Percentiles rank a stretch among this genome's conserved stretches.
phyloP scores from a whole-genome alignment of 139 green algal genomes.

The Coelastrella sp. region DNA sequence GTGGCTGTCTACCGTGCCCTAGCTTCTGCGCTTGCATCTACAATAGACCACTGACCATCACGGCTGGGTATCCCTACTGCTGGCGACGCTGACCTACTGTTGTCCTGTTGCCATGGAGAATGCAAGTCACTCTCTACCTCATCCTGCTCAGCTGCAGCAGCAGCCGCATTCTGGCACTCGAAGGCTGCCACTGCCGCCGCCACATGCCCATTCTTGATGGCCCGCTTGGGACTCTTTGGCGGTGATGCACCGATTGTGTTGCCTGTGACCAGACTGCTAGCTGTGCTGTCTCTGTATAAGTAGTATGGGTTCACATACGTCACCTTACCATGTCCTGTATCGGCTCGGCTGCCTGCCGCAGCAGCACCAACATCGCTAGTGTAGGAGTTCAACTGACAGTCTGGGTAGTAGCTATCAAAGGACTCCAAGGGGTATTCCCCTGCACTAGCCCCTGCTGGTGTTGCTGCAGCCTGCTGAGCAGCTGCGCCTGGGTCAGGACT shows the following conservation, averaged over 20 bases:
- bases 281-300: background rate
- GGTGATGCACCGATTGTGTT: background rate
- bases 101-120: background rate
- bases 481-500: background rate
- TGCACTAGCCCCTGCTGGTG: background rate
- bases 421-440: background rate
- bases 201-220: background rate
- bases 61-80: background rate
- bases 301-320: background rate
- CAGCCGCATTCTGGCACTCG: background rate
- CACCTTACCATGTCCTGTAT: constrained; percentile 4
- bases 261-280: background rate
- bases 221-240: constrained; percentile 15
- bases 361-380: background rate
- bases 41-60: background rate
- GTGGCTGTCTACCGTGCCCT: background rate
- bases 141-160: background rate
- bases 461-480: background rate
- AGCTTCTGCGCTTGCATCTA: constrained; percentile 12
- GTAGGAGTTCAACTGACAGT: constrained; percentile 10
- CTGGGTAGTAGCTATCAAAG: constrained; percentile 35
- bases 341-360: background rate
- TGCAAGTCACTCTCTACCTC: constrained; percentile 27
- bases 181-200: background rate
- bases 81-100: background rate